Conservation (phyloP, 2,329 filamentous ascomycete genomes). For the Graphilbum sp. region DNA sequence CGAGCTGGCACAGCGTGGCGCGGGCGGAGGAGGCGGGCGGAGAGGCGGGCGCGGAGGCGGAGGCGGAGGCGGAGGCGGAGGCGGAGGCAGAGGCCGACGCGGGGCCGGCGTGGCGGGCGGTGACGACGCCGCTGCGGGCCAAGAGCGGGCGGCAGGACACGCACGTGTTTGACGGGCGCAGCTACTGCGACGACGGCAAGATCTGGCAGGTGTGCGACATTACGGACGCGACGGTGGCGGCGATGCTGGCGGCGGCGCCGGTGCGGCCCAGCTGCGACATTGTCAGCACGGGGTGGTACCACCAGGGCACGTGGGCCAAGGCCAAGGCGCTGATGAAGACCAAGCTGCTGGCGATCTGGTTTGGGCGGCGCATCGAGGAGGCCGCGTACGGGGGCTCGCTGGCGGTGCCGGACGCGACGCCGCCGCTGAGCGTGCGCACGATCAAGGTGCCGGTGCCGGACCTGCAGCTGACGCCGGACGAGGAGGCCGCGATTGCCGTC, state of each 20-base stretch:
- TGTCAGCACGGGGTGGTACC: conserved; percentile 64
- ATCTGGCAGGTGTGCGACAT: conserved; percentile 94
- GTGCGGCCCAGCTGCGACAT: conserved; percentile 42
- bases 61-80: conserved; percentile 14
- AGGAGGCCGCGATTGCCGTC: conserved; percentile 9
- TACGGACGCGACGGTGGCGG: conserved; percentile 55
- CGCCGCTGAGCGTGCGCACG: conserved; percentile 11
- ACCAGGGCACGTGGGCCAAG: conserved; percentile 67
- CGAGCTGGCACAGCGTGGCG: conserved; percentile 17
- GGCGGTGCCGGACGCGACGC: conserved; percentile 18
- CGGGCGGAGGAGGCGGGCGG: neutral
- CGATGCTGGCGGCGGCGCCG: conserved; percentile 47
- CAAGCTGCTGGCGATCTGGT: conserved; percentile 57
- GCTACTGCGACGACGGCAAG: conserved; percentile 63
- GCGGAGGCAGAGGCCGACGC: too few relatives aligned
- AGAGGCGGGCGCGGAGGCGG: neutral
- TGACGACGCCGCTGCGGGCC: neutral
- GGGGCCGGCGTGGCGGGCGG: neutral
- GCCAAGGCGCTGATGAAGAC: conserved; percentile 75
- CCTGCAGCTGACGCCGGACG: conserved; percentile 21
- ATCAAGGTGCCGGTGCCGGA: conserved; percentile 23
- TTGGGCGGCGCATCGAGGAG: conserved; percentile 32
- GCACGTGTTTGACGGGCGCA: conserved; percentile 72
- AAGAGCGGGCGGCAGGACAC: conserved; percentile 24
- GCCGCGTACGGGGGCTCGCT: conserved; percentile 28